A percentile compares a stretch with the other conserved stretches of the same genome.
Evolutionary conservation across 2,329 filamentous ascomycete genomes (phyloP).

Genomic region (Exophiala sp.): DNA sequence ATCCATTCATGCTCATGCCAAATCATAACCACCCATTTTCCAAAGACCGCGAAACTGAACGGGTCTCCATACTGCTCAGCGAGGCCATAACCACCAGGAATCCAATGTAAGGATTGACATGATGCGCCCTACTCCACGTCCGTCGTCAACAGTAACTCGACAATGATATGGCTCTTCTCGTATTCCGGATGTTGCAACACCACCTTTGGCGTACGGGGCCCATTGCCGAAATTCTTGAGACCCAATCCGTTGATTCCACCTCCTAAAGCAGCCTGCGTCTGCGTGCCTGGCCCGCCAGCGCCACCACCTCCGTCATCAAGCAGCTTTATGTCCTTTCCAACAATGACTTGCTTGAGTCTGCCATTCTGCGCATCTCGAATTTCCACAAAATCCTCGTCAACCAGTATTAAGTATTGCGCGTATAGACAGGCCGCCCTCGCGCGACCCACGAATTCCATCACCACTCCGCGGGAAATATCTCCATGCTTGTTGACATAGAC

Average conservation of each 20-base stretch:
- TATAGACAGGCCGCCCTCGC: constrained; percentile 84
- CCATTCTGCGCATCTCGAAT: constrained; percentile 96
- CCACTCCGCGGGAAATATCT: constrained; percentile 86
- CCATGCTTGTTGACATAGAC: constrained; percentile 99
- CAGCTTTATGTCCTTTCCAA: constrained; percentile 82
- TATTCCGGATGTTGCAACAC: constrained; percentile 91
- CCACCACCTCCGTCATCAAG: constrained; percentile 78
- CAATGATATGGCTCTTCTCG: constrained; percentile 77
- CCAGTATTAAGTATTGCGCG: constrained; percentile 85
- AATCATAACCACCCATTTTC: too few relatives aligned
- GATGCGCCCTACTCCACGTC: constrained; percentile 41
- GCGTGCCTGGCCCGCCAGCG: constrained; percentile 45
- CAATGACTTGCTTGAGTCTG: constrained; percentile 86
- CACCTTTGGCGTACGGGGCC: constrained; percentile 78
- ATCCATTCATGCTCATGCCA: too few relatives aligned
- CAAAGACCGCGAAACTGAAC: too few relatives aligned
- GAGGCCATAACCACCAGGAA: background rate
- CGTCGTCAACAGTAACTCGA: constrained; percentile 90
- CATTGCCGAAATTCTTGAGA: constrained; percentile 33
- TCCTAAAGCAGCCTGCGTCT: constrained; percentile 37
- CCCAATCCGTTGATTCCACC: constrained; percentile 34
- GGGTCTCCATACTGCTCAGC: background rate
- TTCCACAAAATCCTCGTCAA: constrained; percentile 95
- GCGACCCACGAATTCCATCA: constrained; percentile 98
- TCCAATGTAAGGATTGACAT: background rate